A percentile compares a stretch with the other conserved stretches of the same genome.
Evolutionary conservation across 2,329 filamentous ascomycete species (phyloP).

Genomic region (Neofusicoccum umdonicola): DNA sequence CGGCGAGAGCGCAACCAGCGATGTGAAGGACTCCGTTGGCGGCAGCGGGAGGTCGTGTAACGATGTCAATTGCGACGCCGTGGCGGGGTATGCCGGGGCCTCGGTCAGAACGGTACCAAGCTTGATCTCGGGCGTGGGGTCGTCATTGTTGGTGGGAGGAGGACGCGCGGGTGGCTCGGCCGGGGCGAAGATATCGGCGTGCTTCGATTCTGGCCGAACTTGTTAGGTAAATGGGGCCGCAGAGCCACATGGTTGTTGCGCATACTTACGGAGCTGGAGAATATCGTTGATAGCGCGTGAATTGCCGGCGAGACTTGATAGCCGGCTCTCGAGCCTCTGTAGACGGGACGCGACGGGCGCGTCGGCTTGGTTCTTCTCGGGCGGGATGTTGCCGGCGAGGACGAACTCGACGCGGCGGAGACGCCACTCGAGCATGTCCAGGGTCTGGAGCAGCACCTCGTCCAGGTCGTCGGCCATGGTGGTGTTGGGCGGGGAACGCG

Average conservation of each 20-base stretch:
- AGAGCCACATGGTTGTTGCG: not conserved
- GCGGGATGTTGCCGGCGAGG: conserved; percentile 36
- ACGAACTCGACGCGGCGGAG: conserved; percentile 45
- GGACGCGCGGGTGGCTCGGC: not conserved
- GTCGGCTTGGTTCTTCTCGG: conserved; percentile 26
- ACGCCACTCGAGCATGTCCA: conserved; percentile 45
- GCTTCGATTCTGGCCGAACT: conserved; percentile 33
- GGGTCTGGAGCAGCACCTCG: conserved; percentile 41
- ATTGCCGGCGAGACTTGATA: conserved; percentile 40
- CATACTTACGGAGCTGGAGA: conserved; percentile 36
- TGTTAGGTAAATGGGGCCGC: not conserved
- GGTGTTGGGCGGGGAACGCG: not conserved
- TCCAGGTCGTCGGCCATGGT: conserved; percentile 34
- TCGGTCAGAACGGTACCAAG: conserved; percentile 44
- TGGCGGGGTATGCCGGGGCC: conserved; percentile 41
- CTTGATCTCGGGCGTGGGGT: conserved; percentile 20
- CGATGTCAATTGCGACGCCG: conserved; percentile 44
- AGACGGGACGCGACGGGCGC: conserved; percentile 33
- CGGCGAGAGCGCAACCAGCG: conserved; percentile 58
- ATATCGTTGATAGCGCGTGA: conserved; percentile 41
- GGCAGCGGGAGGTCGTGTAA: conserved; percentile 46
- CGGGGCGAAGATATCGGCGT: conserved; percentile 39
- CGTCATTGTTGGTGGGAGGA: conserved; percentile 6
- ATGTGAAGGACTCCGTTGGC: conserved; percentile 45
- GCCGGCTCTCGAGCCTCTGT: conserved; percentile 35